Percentiles rank a stretch among this genome's conserved stretches.
These are phyloP conservation scores for Xylaria sp. DNA, from an alignment of 2,329 filamentous ascomycete genomes.

Conservation along the genomic window DNA sequence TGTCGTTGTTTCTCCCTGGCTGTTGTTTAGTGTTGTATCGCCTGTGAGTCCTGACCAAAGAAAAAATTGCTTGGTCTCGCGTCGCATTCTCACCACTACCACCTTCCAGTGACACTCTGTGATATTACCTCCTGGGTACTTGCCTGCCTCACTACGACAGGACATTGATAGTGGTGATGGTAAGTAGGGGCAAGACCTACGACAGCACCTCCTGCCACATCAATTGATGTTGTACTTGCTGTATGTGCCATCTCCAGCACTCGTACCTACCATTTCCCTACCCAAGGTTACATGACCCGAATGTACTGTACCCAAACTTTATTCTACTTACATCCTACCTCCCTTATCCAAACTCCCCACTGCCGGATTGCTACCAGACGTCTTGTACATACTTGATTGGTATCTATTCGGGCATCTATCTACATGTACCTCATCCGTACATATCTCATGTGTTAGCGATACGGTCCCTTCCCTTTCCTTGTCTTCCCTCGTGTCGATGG, in stretches of 20 bases:
- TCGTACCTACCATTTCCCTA: not conserved
- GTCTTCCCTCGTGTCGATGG: not conserved
- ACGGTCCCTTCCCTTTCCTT: not conserved
- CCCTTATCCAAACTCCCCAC: too few species aligned
- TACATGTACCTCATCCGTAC: not conserved
- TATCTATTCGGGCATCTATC: not conserved
- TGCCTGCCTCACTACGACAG: too few species aligned
- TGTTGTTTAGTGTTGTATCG: not conserved
- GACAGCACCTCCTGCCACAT: not conserved
- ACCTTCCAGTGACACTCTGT: not conserved
- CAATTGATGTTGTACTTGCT: not conserved
- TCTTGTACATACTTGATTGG: not conserved
- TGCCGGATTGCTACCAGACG: not conserved
- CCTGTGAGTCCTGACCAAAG: not conserved
- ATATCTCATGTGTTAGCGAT: not conserved
- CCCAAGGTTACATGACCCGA: not conserved
- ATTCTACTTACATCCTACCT: not conserved
- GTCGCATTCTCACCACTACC: conserved; percentile 4
- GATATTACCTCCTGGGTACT: not conserved
- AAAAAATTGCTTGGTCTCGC: not conserved
- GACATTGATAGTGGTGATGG: too few species aligned
- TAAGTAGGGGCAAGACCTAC: too few species aligned
- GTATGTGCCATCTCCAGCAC: not conserved
- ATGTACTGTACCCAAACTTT: too few species aligned
- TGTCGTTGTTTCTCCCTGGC: not conserved